phyloP scores from a whole-genome alignment of 2,329 filamentous ascomycete genomes.

The Cladosporium sp. region DNA sequence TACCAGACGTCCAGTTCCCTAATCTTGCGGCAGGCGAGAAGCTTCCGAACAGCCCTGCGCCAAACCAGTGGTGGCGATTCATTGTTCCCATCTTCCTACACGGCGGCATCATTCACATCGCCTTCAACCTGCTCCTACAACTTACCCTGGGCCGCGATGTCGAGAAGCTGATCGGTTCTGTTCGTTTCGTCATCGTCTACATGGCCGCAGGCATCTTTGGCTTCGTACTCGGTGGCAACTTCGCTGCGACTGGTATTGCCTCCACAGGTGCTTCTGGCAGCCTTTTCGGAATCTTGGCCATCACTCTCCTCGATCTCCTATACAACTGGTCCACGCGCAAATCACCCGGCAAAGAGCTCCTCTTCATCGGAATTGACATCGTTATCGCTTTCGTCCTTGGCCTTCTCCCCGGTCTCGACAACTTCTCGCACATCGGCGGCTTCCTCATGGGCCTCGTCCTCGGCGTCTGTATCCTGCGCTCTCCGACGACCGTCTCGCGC shows the following conservation, averaged over 20 bases:
- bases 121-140: constrained; percentile 91
- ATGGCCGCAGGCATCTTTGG: constrained; percentile 91
- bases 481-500: constrained; percentile 64
- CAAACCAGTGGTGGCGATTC: constrained; percentile 96
- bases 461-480: constrained; percentile 84
- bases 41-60: constrained; percentile 62
- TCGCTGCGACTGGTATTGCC: constrained; percentile 75
- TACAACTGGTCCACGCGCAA: constrained; percentile 86
- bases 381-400: constrained; percentile 89
- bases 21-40: constrained; percentile 51
- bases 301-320: constrained; percentile 83
- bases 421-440: constrained; percentile 95
- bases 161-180: constrained; percentile 83
- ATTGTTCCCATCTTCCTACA: constrained; percentile 95
- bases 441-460: constrained; percentile 89
- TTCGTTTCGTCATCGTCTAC: constrained; percentile 89
- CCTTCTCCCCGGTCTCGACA: constrained; percentile 88
- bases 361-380: constrained; percentile 83
- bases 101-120: constrained; percentile 90
- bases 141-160: constrained; percentile 89
- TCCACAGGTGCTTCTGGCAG: constrained; percentile 86
- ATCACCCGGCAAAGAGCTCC: constrained; percentile 78
- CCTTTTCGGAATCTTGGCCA: constrained; percentile 87
- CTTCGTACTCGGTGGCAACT: constrained; percentile 93
- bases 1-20: constrained; percentile 55